Conservation (phyloP, 495 filamentous ascomycete species). For the Alectoria sarmentosa region DNA sequence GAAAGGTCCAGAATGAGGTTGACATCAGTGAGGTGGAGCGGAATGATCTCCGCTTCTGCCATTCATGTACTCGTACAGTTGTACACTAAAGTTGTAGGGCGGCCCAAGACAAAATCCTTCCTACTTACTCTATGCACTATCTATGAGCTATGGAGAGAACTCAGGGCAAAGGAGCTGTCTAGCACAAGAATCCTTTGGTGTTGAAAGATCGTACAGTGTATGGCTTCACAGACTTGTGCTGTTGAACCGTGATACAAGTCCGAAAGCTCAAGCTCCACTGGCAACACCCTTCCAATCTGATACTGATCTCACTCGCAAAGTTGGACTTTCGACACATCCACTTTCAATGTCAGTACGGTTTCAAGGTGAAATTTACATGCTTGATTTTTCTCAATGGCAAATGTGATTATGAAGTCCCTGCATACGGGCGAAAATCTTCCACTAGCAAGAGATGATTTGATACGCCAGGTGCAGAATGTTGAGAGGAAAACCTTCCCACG, state of each 20-base stretch:
- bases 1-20: too few species aligned
- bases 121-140: too few species aligned
- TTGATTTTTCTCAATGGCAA: conserved; percentile 15
- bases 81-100: too few species aligned
- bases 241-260: neutral
- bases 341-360: neutral
- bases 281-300: too few species aligned
- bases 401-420: conserved; percentile 4
- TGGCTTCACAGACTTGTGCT: neutral
- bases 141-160: too few species aligned
- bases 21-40: neutral
- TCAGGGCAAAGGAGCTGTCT: neutral
- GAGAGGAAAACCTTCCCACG: conserved; percentile 54
- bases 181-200: too few species aligned
- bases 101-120: too few species aligned
- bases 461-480: conserved; percentile 39
- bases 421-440: conserved; percentile 5
- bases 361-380: neutral
- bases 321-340: neutral
- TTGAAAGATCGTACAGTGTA: too few species aligned
- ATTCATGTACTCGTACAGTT: too few species aligned
- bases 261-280: neutral
- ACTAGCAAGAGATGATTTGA: conserved; percentile 29
- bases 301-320: too few species aligned
- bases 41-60: neutral